Percentiles rank a stretch among this genome's conserved stretches.
Evolutionary conservation across 2,329 filamentous ascomycete genomes (phyloP).

Genomic region (Chlorencoelia australis): DNA sequence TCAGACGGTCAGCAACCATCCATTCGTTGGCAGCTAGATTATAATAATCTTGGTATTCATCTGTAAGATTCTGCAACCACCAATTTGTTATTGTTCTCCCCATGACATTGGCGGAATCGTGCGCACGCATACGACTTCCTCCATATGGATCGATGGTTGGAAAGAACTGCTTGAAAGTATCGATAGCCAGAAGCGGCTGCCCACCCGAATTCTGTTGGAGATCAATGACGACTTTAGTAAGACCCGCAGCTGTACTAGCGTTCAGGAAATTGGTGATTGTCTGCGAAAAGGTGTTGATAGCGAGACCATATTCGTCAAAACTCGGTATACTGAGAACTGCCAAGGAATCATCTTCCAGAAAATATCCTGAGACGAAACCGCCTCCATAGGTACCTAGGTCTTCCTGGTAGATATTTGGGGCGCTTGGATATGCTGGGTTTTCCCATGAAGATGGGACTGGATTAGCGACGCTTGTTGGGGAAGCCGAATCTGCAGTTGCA

Average conservation of each 20-base stretch:
- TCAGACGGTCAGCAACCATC: slow-evolving; percentile 13
- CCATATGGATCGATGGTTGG: slow-evolving; percentile 21
- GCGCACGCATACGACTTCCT: slow-evolving; percentile 17
- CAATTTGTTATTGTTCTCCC: slow-evolving; percentile 14
- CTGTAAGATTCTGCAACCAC: slow-evolving; percentile 14
- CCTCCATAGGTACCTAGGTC: slow-evolving; percentile 15
- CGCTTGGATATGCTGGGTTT: slow-evolving; percentile 11
- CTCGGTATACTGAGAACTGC: slow-evolving; percentile 32
- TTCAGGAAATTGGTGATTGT: slow-evolving; percentile 33
- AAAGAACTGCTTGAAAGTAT: slow-evolving; percentile 36
- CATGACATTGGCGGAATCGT: slow-evolving; percentile 15
- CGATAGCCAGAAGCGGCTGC: slow-evolving; percentile 46
- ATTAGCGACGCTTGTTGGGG: not conserved
- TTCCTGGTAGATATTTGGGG: slow-evolving; percentile 13
- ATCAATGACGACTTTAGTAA: slow-evolving; percentile 53
- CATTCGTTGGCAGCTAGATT: slow-evolving; percentile 15
- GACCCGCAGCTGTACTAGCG: slow-evolving; percentile 33
- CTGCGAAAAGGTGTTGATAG: slow-evolving; percentile 23
- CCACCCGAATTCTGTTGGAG: slow-evolving; percentile 51
- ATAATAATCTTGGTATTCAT: slow-evolving; percentile 10
- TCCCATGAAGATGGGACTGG: slow-evolving; percentile 5
- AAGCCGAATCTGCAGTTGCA: not conserved
- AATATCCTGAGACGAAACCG: slow-evolving; percentile 19
- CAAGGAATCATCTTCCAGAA: slow-evolving; percentile 17
- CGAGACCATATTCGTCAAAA: slow-evolving; percentile 25